Conservation (phyloP, 1,284 basidiomycete genomes). For the Ceratobasidium sp. region DNA sequence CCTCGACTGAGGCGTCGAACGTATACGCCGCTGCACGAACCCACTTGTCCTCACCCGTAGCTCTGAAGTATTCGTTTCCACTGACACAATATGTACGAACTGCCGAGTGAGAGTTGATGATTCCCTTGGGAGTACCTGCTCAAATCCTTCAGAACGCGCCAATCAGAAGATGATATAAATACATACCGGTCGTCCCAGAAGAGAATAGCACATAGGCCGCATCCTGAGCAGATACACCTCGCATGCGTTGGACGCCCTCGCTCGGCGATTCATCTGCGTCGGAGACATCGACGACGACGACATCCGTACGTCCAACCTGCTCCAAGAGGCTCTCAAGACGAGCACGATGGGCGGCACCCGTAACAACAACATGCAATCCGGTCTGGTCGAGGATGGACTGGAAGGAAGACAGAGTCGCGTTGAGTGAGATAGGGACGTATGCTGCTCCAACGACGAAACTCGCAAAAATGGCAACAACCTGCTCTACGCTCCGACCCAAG, state of each 20-base stretch:
- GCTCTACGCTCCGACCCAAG: not conserved
- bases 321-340: not conserved
- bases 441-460: not conserved
- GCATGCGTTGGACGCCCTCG: no score
- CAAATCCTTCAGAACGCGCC: not conserved
- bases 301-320: not conserved
- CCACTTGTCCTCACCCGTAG: not conserved
- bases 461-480: slow-evolving; percentile 8
- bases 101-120: not conserved
- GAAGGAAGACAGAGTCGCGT: not conserved
- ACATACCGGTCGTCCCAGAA: slow-evolving; percentile 16
- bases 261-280: not conserved
- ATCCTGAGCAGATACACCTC: no score
- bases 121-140: slow-evolving; percentile 8
- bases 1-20: slow-evolving; percentile 19
- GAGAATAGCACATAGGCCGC: slow-evolving; percentile 26
- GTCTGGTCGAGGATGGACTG: not conserved
- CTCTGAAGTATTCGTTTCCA: not conserved
- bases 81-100: slow-evolving; percentile 9
- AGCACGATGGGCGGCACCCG: not conserved
- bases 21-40: slow-evolving; percentile 16
- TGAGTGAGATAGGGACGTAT: slow-evolving; percentile 9
- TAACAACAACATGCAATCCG: not conserved
- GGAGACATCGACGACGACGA: not conserved
- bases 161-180: no score